A percentile compares a stretch with the other conserved stretches of the same genome.
Evolutionary conservation across 495 filamentous ascomycete species (phyloP).

Genomic region (Aspergillus olivimuriae): DNA sequence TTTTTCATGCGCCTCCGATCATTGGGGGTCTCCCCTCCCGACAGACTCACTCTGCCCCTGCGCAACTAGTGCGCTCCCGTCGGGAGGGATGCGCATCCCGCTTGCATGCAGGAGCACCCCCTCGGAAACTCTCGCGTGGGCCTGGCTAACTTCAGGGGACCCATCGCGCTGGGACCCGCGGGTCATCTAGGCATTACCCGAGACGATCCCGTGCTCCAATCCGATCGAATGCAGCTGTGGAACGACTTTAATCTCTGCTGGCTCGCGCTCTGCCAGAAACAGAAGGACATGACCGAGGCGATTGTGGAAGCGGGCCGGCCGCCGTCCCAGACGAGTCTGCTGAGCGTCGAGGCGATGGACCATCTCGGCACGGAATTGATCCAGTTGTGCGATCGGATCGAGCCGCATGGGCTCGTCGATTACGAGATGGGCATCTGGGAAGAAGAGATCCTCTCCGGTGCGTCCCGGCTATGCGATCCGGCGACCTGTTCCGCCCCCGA

Average conservation of each 20-base stretch:
- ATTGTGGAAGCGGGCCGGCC: constrained; percentile 53
- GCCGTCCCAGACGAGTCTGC: constrained; percentile 55
- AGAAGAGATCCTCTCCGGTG: constrained; percentile 81
- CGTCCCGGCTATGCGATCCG: constrained; percentile 22
- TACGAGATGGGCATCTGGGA: constrained; percentile 97
- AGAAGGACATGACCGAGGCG: constrained; percentile 67
- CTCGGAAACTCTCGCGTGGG: no score
- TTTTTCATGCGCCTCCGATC: background rate
- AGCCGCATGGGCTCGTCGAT: constrained; percentile 86
- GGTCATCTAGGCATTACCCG: constrained; percentile 53
- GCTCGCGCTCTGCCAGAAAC: constrained; percentile 79
- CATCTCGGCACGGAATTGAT: constrained; percentile 78
- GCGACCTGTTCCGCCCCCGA: background rate
- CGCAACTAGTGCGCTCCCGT: background rate
- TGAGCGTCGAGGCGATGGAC: constrained; percentile 63
- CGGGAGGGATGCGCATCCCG: background rate
- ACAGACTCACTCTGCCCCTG: background rate
- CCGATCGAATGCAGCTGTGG: constrained; percentile 76
- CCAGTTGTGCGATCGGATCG: constrained; percentile 75
- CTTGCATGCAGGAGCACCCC: background rate
- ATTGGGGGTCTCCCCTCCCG: no score
- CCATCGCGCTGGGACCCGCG: no score
- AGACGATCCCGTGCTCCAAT: constrained; percentile 67
- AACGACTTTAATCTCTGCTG: constrained; percentile 93
- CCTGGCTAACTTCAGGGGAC: constrained; percentile 24